phyloP scores from a whole-genome alignment of 495 filamentous ascomycete species.

The Xylaria palmicola region DNA sequence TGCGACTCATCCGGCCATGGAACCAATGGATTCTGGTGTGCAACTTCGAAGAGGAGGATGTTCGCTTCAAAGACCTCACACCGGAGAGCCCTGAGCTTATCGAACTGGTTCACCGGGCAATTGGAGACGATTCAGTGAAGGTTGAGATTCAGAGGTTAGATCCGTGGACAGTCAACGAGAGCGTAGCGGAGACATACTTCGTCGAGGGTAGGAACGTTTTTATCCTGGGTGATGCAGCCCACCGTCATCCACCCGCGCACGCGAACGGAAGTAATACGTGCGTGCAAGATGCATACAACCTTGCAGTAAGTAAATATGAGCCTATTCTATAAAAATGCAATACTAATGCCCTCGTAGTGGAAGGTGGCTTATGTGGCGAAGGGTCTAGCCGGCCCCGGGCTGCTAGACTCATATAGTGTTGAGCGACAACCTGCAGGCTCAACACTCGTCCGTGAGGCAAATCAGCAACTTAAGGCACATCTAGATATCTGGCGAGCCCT shows the following conservation, averaged over 20 bases:
- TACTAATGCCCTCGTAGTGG: constrained; percentile 32
- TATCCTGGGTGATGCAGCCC: constrained; percentile 53
- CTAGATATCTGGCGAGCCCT: constrained; percentile 44
- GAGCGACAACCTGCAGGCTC: constrained; percentile 53
- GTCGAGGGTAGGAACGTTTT: constrained; percentile 28
- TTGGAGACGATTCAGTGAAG: constrained; percentile 48
- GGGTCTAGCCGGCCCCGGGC: constrained; percentile 32
- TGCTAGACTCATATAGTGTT: constrained; percentile 50
- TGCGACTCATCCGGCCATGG: constrained; percentile 57
- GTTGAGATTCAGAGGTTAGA: constrained; percentile 46
- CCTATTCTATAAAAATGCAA: not conserved
- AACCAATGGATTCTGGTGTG: constrained; percentile 57
- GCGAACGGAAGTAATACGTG: constrained; percentile 56
- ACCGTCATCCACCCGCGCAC: constrained; percentile 53
- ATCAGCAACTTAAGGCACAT: constrained; percentile 49
- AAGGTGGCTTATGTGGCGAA: constrained; percentile 52
- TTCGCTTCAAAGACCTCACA: constrained; percentile 24
- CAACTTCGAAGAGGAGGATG: constrained; percentile 38
- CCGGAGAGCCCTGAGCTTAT: constrained; percentile 43
- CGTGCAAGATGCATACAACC: constrained; percentile 55
- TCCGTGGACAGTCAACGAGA: constrained; percentile 55
- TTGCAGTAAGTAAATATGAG: constrained; percentile 32
- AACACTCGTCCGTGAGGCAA: constrained; percentile 48
- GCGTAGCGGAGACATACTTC: constrained; percentile 42
- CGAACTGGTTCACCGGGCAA: constrained; percentile 38